These are phyloP conservation scores for Saksenaea oblongispora DNA, from an alignment of 371 early-diverging fungal species.

Conservation along the genomic window DNA sequence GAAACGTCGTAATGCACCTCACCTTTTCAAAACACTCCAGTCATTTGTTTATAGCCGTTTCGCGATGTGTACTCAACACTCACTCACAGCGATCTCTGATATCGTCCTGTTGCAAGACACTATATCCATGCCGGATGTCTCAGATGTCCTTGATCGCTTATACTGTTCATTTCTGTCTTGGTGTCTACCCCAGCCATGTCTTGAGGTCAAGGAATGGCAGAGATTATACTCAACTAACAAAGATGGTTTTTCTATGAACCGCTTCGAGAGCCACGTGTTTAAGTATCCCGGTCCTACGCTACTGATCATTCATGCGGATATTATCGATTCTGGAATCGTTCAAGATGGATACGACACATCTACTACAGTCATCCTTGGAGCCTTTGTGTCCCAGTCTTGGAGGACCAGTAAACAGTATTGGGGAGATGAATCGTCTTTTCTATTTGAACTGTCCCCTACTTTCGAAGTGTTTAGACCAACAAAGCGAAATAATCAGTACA, in stretches of 20 bases:
- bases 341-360: neutral
- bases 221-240: constrained; percentile 53
- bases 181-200: constrained; percentile 41
- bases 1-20: constrained; percentile 48
- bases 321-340: neutral
- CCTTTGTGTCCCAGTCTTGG: constrained; percentile 62
- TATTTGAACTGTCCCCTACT: constrained; percentile 59
- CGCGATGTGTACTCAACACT: constrained; percentile 12
- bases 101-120: constrained; percentile 23
- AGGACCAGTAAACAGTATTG: constrained; percentile 55
- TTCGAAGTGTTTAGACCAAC: constrained; percentile 55
- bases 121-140: constrained; percentile 22
- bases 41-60: constrained; percentile 55
- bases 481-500: constrained; percentile 36
- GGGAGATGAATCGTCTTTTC: constrained; percentile 51
- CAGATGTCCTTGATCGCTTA: constrained; percentile 42
- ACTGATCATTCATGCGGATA: constrained; percentile 46
- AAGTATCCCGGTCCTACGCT: constrained; percentile 69
- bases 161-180: constrained; percentile 48
- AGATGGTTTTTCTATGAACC: constrained; percentile 70
- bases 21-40: constrained; percentile 47
- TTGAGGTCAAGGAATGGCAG: constrained; percentile 38
- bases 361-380: constrained; percentile 40
- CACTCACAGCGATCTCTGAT: constrained; percentile 15
- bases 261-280: constrained; percentile 64